Conservation (phyloP, 2,329 filamentous ascomycete genomes). For the Cadophora luteo-olivacea region DNA sequence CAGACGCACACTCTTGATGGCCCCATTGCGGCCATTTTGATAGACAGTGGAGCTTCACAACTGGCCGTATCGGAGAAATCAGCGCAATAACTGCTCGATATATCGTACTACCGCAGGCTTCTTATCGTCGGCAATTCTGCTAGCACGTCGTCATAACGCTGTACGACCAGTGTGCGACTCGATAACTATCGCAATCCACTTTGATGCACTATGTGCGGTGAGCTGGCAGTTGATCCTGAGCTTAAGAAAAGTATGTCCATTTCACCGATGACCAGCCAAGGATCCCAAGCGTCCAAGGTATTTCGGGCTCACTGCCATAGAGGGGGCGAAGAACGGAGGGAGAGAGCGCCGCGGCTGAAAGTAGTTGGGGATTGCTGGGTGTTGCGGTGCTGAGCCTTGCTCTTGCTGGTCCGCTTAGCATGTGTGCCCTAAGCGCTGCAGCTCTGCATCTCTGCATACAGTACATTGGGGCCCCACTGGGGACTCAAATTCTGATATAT, state of each 20-base stretch:
- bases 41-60: slow-evolving; percentile 7
- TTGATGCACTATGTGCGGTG: slow-evolving; percentile 24
- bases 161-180: slow-evolving; percentile 9
- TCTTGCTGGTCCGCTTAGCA: slow-evolving; percentile 20
- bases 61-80: slow-evolving; percentile 10
- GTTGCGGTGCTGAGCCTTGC: slow-evolving; percentile 3
- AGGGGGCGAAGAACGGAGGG: slow-evolving; percentile 21
- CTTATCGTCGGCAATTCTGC: slow-evolving; percentile 18
- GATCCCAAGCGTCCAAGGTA: slow-evolving; percentile 13
- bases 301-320: slow-evolving; percentile 9
- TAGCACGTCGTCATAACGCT: slow-evolving; percentile 10
- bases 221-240: slow-evolving; percentile 23
- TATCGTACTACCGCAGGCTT: slow-evolving; percentile 15
- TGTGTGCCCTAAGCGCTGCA: slow-evolving; percentile 19
- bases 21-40: slow-evolving; percentile 15
- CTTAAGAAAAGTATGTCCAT: background rate
- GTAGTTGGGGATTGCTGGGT: slow-evolving; percentile 5
- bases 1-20: background rate
- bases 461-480: slow-evolving; percentile 29
- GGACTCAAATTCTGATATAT: slow-evolving; percentile 18
- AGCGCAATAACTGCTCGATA: slow-evolving; percentile 9
- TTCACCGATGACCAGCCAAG: slow-evolving; percentile 2
- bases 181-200: slow-evolving; percentile 18
- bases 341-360: slow-evolving; percentile 19
- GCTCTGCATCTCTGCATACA: slow-evolving; percentile 13